phyloP scores from a whole-genome alignment of 2,329 filamentous ascomycete species.

The Paraphoma chrysanthemicola region DNA sequence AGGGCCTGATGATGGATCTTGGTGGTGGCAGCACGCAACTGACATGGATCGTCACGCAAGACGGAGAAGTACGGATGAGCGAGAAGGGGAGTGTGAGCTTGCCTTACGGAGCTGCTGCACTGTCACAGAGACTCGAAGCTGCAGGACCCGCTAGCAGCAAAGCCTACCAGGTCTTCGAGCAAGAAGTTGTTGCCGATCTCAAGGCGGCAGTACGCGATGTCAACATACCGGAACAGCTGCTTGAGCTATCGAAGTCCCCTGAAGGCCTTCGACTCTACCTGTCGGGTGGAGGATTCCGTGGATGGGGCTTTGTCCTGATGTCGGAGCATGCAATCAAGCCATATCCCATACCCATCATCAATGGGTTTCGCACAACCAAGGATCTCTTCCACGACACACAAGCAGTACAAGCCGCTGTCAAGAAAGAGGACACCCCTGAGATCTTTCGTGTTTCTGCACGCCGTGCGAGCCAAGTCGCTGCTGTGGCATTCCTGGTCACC shows the following conservation, averaged over 20 bases:
- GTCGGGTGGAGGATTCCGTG: slow-evolving; percentile 87
- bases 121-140: slow-evolving; percentile 60
- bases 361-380: slow-evolving; percentile 73
- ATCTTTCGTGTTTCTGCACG: slow-evolving; percentile 80
- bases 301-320: slow-evolving; percentile 91
- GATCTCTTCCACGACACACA: slow-evolving; percentile 66
- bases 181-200: slow-evolving; percentile 66
- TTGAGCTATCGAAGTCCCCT: slow-evolving; percentile 37
- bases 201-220: slow-evolving; percentile 65
- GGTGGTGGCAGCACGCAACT: slow-evolving; percentile 78
- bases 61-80: slow-evolving; percentile 52
- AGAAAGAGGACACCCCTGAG: slow-evolving; percentile 45
- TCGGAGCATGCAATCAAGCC: slow-evolving; percentile 74
- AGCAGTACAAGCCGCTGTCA: slow-evolving; percentile 51
- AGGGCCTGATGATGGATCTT: slow-evolving; percentile 84
- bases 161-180: slow-evolving; percentile 55
- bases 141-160: slow-evolving; percentile 47
- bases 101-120: slow-evolving; percentile 73
- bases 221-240: slow-evolving; percentile 61
- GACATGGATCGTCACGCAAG: slow-evolving; percentile 66
- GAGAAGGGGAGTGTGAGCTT: slow-evolving; percentile 66
- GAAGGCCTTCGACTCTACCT: slow-evolving; percentile 72
- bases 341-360: slow-evolving; percentile 84
- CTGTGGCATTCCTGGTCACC: slow-evolving; percentile 81
- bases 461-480: slow-evolving; percentile 80